These are phyloP conservation scores for Thalia dealbata DNA, from an alignment of 176 grass and related monocot species.

Conservation along the genomic window DNA sequence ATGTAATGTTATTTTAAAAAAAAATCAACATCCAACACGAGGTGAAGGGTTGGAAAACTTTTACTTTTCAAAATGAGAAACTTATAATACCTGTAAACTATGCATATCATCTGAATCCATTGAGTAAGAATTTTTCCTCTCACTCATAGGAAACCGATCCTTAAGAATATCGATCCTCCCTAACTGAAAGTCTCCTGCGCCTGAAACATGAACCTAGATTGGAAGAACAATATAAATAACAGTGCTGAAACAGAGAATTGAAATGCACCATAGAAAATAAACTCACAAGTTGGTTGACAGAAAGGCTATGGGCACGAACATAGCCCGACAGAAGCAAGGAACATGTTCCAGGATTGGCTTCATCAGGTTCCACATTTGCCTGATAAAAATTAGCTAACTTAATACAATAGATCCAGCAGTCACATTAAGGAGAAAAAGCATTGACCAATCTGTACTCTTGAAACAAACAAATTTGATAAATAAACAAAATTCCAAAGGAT, in stretches of 20 bases:
- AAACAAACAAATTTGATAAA: neutral
- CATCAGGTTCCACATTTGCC: constrained; percentile 40
- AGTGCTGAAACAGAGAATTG: constrained; percentile 1
- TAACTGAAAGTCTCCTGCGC: constrained; percentile 82
- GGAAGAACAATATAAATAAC: constrained; percentile 34
- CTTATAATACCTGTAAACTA: constrained; percentile 49
- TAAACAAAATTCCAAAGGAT: neutral
- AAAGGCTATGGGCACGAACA: constrained; percentile 68
- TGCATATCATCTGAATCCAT: constrained; percentile 64
- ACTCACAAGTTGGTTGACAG: constrained; percentile 84
- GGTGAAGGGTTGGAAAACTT: neutral
- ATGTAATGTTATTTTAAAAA: too few relatives aligned
- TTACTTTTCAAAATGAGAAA: neutral
- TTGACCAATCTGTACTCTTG: neutral
- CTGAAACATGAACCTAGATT: constrained; percentile 78
- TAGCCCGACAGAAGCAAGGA: constrained; percentile 79
- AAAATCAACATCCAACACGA: neutral
- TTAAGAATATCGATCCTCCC: constrained; percentile 69
- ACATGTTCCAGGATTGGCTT: constrained; percentile 44
- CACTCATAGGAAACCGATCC: constrained; percentile 61
- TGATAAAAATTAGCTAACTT: constrained; percentile 26
- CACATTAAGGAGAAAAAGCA: too few relatives aligned
- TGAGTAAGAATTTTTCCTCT: constrained; percentile 48
- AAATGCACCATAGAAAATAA: constrained; percentile 1
- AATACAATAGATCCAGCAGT: constrained; percentile 1